Evolutionary conservation across 768 basidiomycete genomes (phyloP).

Genomic region (Candolleomyces efflorescens): DNA sequence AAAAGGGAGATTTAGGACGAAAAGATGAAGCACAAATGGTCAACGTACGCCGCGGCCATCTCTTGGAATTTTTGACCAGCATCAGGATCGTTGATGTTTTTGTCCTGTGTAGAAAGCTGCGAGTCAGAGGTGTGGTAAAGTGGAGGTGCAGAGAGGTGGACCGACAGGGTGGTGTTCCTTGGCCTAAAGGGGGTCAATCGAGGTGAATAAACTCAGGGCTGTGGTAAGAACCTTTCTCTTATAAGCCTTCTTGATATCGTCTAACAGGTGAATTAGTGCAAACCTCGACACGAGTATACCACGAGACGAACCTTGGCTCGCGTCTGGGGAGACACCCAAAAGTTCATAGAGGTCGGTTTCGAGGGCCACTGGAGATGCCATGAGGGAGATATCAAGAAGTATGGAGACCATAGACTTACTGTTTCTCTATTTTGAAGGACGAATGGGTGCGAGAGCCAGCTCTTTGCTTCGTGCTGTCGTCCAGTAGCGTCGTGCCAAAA

Average conservation of each 20-base stretch:
- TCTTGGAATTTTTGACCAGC: slow-evolving; percentile 85
- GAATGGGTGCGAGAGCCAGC: background rate
- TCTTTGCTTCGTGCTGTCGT: background rate
- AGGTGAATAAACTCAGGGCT: background rate
- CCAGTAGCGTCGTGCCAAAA: background rate
- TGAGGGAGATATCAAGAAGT: background rate
- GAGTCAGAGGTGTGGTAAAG: background rate
- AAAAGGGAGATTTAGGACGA: slow-evolving; percentile 7
- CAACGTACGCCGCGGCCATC: slow-evolving; percentile 78
- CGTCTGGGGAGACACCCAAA: slow-evolving; percentile 66
- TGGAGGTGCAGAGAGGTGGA: background rate
- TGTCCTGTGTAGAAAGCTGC: slow-evolving; percentile 19
- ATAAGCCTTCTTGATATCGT: slow-evolving; percentile 92
- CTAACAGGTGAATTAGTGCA: slow-evolving; percentile 27
- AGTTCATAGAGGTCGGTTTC: slow-evolving; percentile 87
- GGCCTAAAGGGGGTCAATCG: slow-evolving; percentile 44
- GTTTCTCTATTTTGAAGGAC: background rate
- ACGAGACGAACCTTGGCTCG: slow-evolving; percentile 56
- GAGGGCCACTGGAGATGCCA: slow-evolving; percentile 48
- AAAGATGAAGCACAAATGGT: slow-evolving; percentile 1
- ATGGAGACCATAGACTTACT: background rate
- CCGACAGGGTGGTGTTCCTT: slow-evolving; percentile 83
- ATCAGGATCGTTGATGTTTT: slow-evolving; percentile 88
- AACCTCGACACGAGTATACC: background rate
- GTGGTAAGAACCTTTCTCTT: slow-evolving; percentile 69